Base-by-base conservation (phyloP, 1,284 basidiomycete species). In the Naganishia sp. region DNA sequence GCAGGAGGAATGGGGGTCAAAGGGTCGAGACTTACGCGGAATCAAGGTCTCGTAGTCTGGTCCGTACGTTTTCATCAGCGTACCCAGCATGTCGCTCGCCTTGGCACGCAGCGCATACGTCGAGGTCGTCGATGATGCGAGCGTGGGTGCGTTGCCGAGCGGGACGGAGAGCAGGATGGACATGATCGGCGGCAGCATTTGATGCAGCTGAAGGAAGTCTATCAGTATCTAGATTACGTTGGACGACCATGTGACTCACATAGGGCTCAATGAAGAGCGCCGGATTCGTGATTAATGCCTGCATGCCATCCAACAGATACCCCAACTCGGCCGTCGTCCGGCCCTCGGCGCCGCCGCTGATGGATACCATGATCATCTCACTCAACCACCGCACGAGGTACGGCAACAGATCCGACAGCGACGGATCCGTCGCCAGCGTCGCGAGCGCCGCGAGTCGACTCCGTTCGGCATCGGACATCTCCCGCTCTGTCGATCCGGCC, bases 241-340 rank as follows among this genome's bases (percentile, higher is more conserved):
- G 11, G 33, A 28, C 3, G 28, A 28, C 21, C 44, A 28, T 57
- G 46, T 45, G 1, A 85, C 91, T 79, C 75, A 95, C 92, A 75
- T 96, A 98, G 53, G 94, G 95, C 79, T 99, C 95, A 33, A 98
- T 87, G 74, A 95, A 97, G n/a, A 99, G 81, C 2, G 88, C 89
- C 61, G 83, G 84, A 77, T 94, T 99, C 71, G 90, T 88, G 50
- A 94, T 80, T 44, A 95, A 82, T 0, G 92, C 89, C 68, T 88
- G 85, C 53, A 92, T 86, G 18, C 90, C 90, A 70, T 93, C 90
- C 68, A 96, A 81, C 67, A 92, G 81, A 36, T 92, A 87, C 70
- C 90, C 89, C 3, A 95, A 81, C 13, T 86, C 83, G 31, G 66
- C 82, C 83, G 7, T 88, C 87, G 66, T 89, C 85, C 68, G 81